Conservation (phyloP, 2,329 filamentous ascomycete species). For the Colletotrichum lindemuthianum region DNA sequence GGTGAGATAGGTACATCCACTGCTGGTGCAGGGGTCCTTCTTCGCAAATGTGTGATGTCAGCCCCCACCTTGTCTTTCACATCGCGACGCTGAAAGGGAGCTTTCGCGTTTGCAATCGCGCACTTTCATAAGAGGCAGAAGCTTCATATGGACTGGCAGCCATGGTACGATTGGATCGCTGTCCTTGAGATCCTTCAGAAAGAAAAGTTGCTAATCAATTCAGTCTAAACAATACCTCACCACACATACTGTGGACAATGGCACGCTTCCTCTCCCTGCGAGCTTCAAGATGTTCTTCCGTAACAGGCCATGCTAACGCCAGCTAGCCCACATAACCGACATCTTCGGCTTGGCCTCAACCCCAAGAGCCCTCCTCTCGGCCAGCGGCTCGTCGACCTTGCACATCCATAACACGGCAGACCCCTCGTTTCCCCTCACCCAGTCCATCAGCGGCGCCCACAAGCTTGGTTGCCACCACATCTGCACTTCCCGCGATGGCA, state of each 20-base stretch:
- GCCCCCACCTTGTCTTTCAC: slow-evolving; percentile 31
- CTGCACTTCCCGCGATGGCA: slow-evolving; percentile 74
- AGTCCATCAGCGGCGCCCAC: slow-evolving; percentile 84
- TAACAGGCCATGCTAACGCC: slow-evolving; percentile 1
- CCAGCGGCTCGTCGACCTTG: slow-evolving; percentile 84
- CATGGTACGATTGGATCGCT: slow-evolving; percentile 46
- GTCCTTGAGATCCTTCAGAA: slow-evolving; percentile 6
- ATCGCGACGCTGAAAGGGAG: slow-evolving; percentile 10
- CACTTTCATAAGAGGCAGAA: slow-evolving; percentile 35
- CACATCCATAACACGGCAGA: slow-evolving; percentile 81
- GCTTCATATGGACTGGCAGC: slow-evolving; percentile 48
- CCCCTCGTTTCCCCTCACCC: slow-evolving; percentile 78
- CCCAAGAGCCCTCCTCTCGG: slow-evolving; percentile 78
- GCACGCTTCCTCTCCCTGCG: slow-evolving; percentile 55
- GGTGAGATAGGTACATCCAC: not conserved
- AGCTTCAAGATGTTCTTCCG: slow-evolving; percentile 1
- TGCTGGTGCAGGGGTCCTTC: slow-evolving; percentile 23
- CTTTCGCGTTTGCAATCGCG: slow-evolving; percentile 37
- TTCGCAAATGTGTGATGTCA: slow-evolving; percentile 34
- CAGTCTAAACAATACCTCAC: slow-evolving; percentile 99
- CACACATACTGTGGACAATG: slow-evolving; percentile 88
- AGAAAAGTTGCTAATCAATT: slow-evolving; percentile 31
- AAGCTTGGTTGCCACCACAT: slow-evolving; percentile 93
- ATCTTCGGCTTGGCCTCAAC: slow-evolving; percentile 87
- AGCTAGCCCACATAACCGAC: slow-evolving; percentile 80